Base-by-base conservation (phyloP, 2,329 filamentous ascomycete genomes). In the Hypoxylon sp. region DNA sequence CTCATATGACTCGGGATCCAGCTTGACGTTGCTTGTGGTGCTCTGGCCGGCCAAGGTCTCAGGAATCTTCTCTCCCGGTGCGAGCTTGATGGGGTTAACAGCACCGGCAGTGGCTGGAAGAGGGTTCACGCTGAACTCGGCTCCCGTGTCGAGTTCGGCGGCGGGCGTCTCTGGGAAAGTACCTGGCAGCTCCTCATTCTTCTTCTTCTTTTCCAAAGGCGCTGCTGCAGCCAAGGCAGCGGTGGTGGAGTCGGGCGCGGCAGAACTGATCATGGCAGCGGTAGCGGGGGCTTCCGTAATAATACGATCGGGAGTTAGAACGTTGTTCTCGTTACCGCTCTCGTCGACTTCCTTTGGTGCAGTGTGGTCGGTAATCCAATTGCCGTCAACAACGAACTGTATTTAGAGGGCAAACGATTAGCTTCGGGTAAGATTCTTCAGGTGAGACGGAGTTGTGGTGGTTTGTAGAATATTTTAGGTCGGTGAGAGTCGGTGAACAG, bases 311-410 rank as follows among this genome's bases (percentile, higher is more conserved):
- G 91, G 88, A 41, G 87, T 86, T 59, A 99, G 86, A 68, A 97
- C 88, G 87, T 98, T 98, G 85, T 98, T 98, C 73, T 93, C 84
- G 85, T 94, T 97, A 73, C 91, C 91, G 73, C 89, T 84, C 69
- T 86, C 85, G 83, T 97, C 94, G 74, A 88, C 87, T 80, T 97
- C 94, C 79, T 91, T 89, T 62, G 91, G 91, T 43, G 89, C 91
- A 62, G 88, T 88, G 72, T 89, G 87, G 79, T 97, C 94, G 77
- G 89, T 91, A 52, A 88, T 89, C 95, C 95, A 99, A 71, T 86
- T 87, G 71, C 91, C 92, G 85, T 99, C 93, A 70, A 97, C 94
- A 72, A 99, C 91, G 78, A 97, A 99, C 94, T 97, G 77, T 57
- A 72, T 39, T 54, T 30, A 20, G 65, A 57, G 71, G 62, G 58